Conservation (phyloP, 495 filamentous ascomycete species). For the Penicillium ochrochloron region DNA sequence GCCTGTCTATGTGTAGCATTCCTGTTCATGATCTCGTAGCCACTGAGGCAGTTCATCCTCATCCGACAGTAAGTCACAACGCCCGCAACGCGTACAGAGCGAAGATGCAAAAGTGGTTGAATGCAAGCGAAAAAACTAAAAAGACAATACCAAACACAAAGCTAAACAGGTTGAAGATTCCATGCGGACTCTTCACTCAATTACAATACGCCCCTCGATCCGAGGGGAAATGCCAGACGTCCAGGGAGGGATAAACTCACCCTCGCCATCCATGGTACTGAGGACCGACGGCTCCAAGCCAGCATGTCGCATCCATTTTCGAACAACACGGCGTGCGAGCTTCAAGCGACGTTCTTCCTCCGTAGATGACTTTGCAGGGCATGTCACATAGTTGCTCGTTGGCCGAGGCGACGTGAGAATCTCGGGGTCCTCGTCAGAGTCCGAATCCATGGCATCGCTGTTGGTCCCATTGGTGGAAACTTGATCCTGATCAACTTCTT, state of each 20-base stretch:
- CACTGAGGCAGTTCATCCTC: neutral
- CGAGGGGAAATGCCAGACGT: conserved; percentile 76
- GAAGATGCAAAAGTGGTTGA: neutral
- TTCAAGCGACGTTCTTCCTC: conserved; percentile 47
- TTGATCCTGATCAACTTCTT: conserved; percentile 40
- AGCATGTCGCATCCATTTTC: conserved; percentile 76
- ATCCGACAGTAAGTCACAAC: neutral
- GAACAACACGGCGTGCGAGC: conserved; percentile 63
- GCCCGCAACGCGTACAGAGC: neutral
- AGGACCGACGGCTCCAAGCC: conserved; percentile 53
- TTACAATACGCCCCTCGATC: conserved; percentile 74
- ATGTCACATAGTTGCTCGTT: conserved; percentile 47
- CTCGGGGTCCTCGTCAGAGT: conserved; percentile 51
- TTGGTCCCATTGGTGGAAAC: conserved; percentile 32
- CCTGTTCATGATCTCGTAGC: neutral
- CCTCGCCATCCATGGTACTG: conserved; percentile 51
- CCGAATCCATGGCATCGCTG: conserved; percentile 48
- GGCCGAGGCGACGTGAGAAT: conserved; percentile 42
- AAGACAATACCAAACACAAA: neutral
- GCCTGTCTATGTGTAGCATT: conserved; percentile 4
- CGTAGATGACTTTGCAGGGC: conserved; percentile 39
- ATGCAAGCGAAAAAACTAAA: neutral
- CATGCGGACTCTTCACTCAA: conserved; percentile 27
- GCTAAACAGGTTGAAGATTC: neutral
- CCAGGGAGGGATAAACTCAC: conserved; percentile 69